phyloP scores from a whole-genome alignment of 192 early-diverging fungal genomes.

The Diversispora epigaea region DNA sequence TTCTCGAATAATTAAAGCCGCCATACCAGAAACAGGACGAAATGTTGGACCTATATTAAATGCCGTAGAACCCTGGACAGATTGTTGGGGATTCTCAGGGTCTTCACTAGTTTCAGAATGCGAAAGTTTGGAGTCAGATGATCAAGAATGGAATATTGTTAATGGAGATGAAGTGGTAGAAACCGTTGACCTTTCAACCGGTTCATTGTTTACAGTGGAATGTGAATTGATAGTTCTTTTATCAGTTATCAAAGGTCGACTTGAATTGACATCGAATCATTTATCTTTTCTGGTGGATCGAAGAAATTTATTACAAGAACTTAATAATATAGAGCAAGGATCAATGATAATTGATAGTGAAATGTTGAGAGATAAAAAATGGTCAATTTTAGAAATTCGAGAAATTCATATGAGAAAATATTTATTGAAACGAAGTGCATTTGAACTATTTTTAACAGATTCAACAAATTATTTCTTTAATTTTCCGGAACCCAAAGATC shows the following conservation, averaged over 20 bases:
- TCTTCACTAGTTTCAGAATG: slow-evolving; percentile 17
- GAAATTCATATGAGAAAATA: slow-evolving; percentile 31
- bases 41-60: neutral
- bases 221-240: slow-evolving; percentile 28
- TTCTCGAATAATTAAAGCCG: slow-evolving; percentile 5
- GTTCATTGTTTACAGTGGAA: slow-evolving; percentile 21
- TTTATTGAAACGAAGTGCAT: slow-evolving; percentile 25
- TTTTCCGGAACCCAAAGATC: slow-evolving; percentile 12
- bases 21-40: neutral
- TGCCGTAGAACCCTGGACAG: slow-evolving; percentile 28
- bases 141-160: slow-evolving; percentile 34
- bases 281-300: slow-evolving; percentile 27
- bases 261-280: slow-evolving; percentile 26
- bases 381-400: slow-evolving; percentile 26
- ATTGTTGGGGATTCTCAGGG: slow-evolving; percentile 5
- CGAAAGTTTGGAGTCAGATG: slow-evolving; percentile 12
- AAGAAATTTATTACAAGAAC: slow-evolving; percentile 22
- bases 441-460: slow-evolving; percentile 32
- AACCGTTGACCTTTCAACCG: slow-evolving; percentile 17
- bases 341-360: slow-evolving; percentile 30
- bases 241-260: slow-evolving; percentile 21
- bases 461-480: slow-evolving; percentile 35
- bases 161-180: slow-evolving; percentile 23
- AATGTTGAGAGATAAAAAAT: slow-evolving; percentile 30
- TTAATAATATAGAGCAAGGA: slow-evolving; percentile 32